Evolutionary conservation across 2,329 filamentous ascomycete genomes (phyloP).

Genomic region (Sporothrix sp.): DNA sequence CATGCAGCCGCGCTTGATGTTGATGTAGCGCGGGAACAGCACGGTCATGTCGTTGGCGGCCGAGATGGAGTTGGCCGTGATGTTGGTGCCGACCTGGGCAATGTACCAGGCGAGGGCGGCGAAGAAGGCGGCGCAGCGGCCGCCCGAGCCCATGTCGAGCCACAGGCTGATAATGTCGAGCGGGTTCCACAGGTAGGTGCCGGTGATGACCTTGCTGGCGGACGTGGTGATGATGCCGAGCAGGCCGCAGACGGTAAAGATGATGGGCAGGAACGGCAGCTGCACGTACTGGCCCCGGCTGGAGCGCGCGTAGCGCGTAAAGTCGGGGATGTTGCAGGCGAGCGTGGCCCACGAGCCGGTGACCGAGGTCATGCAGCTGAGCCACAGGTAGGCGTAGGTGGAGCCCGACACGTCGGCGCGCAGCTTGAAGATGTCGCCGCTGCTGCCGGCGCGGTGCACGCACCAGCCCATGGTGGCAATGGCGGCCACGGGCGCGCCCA

Average conservation of each 20-base stretch:
- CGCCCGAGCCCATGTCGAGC: constrained; percentile 34
- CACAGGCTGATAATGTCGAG: constrained; percentile 36
- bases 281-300: constrained; percentile 31
- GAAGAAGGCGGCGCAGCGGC: constrained; percentile 34
- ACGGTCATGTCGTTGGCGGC: constrained; percentile 47
- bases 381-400: constrained; percentile 36
- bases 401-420: constrained; percentile 29
- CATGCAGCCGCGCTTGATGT: constrained; percentile 47
- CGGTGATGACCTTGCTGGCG: constrained; percentile 42
- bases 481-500: constrained; percentile 47
- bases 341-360: constrained; percentile 32
- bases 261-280: constrained; percentile 35
- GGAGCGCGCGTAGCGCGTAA: constrained; percentile 33
- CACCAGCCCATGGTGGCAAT: constrained; percentile 55
- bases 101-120: constrained; percentile 43
- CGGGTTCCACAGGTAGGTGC: constrained; percentile 41
- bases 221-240: constrained; percentile 50
- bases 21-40: constrained; percentile 42
- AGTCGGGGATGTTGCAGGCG: constrained; percentile 45
- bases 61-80: constrained; percentile 44
- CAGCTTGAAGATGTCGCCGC: constrained; percentile 30
- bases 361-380: constrained; percentile 37
- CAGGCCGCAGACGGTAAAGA: constrained; percentile 39
- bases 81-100: constrained; percentile 47
- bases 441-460: constrained; percentile 46